Conservation (phyloP, 768 basidiomycete species). For the Collybia sordida region DNA sequence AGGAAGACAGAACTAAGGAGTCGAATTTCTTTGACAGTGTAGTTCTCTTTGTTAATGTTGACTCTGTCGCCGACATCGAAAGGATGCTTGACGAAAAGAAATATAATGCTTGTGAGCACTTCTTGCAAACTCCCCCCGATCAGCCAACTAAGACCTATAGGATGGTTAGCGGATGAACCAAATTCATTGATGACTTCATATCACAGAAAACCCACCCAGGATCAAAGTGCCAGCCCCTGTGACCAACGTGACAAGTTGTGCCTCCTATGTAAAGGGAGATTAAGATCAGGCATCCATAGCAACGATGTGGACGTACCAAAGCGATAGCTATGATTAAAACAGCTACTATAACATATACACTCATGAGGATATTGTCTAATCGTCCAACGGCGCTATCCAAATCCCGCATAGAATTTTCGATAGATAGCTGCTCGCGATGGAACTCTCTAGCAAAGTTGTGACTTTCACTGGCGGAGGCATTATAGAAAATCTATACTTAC, state of each 20-base stretch:
- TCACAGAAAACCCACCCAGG: constrained; percentile 34
- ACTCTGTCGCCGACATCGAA: constrained; percentile 84
- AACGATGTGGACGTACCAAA: constrained; percentile 45
- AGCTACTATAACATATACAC: constrained; percentile 68
- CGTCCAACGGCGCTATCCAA: constrained; percentile 87
- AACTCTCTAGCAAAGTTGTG: constrained; percentile 51
- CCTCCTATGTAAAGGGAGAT: constrained; percentile 45
- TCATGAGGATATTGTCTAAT: constrained; percentile 86
- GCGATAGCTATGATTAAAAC: constrained; percentile 83
- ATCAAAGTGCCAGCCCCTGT: constrained; percentile 70
- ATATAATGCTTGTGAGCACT: constrained; percentile 83
- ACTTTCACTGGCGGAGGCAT: constrained; percentile 2
- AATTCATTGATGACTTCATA: not conserved
- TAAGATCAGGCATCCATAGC: constrained; percentile 4
- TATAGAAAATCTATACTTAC: constrained; percentile 37
- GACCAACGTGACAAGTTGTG: constrained; percentile 69
- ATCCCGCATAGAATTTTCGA: constrained; percentile 86
- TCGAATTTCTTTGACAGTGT: constrained; percentile 87
- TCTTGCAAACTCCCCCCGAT: constrained; percentile 81
- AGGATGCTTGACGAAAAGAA: constrained; percentile 86
- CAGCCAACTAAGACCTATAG: constrained; percentile 77
- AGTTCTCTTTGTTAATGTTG: constrained; percentile 47
- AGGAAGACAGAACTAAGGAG: constrained; percentile 77
- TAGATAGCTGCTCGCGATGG: constrained; percentile 81
- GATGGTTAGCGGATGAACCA: constrained; percentile 3